Percentiles rank a stretch among this genome's conserved stretches.
phyloP scores from a whole-genome alignment of 1,284 basidiomycete species.

The Serendipita sp. region DNA sequence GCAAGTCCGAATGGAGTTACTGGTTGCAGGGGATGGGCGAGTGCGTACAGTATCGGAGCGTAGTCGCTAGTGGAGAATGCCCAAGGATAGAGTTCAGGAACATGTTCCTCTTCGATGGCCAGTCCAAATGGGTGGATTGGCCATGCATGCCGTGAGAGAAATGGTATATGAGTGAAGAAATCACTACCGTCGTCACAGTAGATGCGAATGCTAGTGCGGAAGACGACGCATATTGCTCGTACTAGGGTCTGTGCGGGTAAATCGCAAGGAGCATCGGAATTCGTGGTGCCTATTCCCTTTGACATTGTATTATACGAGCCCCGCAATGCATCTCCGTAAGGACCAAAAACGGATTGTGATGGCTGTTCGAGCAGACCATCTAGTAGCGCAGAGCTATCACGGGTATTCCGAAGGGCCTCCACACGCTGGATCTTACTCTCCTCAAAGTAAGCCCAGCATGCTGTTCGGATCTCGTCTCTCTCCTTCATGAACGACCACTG shows the following conservation, averaged over 20 bases:
- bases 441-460: conserved; percentile 59
- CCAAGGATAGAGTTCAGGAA: conserved; percentile 51
- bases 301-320: conserved; percentile 54
- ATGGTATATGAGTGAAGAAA: conserved; percentile 70
- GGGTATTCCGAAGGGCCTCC: conserved; percentile 11
- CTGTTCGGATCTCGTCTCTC: conserved; percentile 58
- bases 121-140: conserved; percentile 60
- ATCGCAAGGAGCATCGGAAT: conserved; percentile 5
- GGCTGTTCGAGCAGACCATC: conserved; percentile 23
- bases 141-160: conserved; percentile 66
- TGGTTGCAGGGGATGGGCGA: conserved; percentile 66
- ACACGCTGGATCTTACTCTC: conserved; percentile 23
- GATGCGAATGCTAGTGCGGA: conserved; percentile 60
- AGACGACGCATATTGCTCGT: conserved; percentile 62
- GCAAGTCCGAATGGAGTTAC: conserved; percentile 38
- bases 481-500: conserved; percentile 64
- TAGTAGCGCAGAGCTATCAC: conserved; percentile 21
- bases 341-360: conserved; percentile 43
- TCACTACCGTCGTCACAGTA: conserved; percentile 62
- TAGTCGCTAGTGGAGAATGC: conserved; percentile 50
- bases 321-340: conserved; percentile 47
- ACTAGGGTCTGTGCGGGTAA: conserved; percentile 12
- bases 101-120: neutral
- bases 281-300: conserved; percentile 29
- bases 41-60: conserved; percentile 60